Evolutionary conservation across 2,329 filamentous ascomycete genomes (phyloP), one percentile per base, ranked within the genome.

Genomic region (Calycina herbarum): DNA sequence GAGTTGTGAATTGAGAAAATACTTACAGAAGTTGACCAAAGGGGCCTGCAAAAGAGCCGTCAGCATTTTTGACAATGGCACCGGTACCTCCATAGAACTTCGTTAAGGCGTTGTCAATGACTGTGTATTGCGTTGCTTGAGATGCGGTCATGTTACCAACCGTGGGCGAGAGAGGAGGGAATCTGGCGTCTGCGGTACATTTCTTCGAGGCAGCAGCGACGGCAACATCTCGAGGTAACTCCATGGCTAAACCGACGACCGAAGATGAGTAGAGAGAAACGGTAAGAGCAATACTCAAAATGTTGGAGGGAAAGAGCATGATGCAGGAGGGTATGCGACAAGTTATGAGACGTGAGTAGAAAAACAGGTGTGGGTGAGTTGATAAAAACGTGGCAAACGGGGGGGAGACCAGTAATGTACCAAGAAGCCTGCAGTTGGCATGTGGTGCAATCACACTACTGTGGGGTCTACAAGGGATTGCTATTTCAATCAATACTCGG

Each of bases 1-100:
- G 6, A 61, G n/a, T 15, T 27, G 1, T 10, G 13, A 24, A n/a
- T 35, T 35, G 45, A 20, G 60, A 56, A 56, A 51, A 56, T 56
- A 62, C 60, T 27, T 57, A 62, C 60, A 62, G n/a, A 13, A 62
- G 35, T 31, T 56, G 42, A 45, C 35, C 35, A 13, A 62, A 62
- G 24, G 60, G 60, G 1, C 60, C 60, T 11, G 27, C 20, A 8
- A 62, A 45, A 15, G 60, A 56, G 10, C 60, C 60, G 38, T 62
- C 60, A 24, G 60, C 7, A 54, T 56, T 45, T 38, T 62, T 40
- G 13, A 42, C 35, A 31, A 62, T 27, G 29, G 51, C 51, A 11
- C 38, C 29, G 6, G 48, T 29, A 13, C 45, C 31, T n/a, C 31
- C 42, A 40, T 57, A 35, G 13, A 45, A 54, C 10, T 13, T 62